These are phyloP conservation scores for Psilocybe mexicana DNA, from an alignment of 1,284 basidiomycete genomes.

Conservation along the genomic window DNA sequence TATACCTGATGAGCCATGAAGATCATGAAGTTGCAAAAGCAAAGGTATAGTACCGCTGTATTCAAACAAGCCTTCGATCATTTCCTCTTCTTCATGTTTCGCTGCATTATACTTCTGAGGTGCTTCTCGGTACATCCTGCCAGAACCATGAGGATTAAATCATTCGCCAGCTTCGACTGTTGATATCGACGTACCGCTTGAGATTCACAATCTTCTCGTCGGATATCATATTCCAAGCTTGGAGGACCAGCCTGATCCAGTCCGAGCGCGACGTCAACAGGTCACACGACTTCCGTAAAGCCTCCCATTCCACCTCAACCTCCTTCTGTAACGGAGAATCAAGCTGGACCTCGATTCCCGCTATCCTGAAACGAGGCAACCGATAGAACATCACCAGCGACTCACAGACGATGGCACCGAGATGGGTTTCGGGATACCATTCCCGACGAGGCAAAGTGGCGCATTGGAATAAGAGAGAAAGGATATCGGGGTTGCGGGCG, in stretches of 20 bases:
- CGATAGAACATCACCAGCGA: conserved; percentile 16
- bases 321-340: not conserved
- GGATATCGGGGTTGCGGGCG: conserved; percentile 26
- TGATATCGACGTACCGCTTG: not conserved
- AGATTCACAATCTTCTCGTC: conserved; percentile 9
- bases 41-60: not conserved
- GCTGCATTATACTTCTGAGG: not conserved
- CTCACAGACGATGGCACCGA: conserved; percentile 20
- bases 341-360: not conserved
- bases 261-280: conserved; percentile 20
- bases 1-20: not conserved
- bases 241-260: conserved; percentile 19
- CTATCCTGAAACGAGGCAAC: not conserved
- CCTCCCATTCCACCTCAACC: conserved; percentile 7
- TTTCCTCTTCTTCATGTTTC: not conserved
- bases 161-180: no score
- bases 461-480: conserved; percentile 25
- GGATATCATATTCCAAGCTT: conserved; percentile 22
- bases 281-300: conserved; percentile 14
- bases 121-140: not conserved
- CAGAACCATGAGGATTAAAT: not conserved
- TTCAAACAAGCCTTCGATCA: not conserved
- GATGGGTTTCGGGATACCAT: conserved; percentile 28
- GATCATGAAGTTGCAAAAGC: not conserved
- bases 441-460: conserved; percentile 16